Conservation (phyloP, 768 basidiomycete genomes). For the Psilocybe sp. region DNA sequence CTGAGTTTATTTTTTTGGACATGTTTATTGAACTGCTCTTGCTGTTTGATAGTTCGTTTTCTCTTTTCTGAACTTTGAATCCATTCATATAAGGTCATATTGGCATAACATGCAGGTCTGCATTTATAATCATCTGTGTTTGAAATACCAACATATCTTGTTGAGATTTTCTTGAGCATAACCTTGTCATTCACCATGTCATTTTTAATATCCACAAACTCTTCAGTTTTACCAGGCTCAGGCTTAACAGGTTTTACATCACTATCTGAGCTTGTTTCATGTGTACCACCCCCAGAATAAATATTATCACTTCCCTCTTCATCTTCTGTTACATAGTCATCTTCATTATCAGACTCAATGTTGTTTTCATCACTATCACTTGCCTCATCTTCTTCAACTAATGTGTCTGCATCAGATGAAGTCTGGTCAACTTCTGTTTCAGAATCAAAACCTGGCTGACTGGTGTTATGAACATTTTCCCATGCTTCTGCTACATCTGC, state of each 20-base stretch:
- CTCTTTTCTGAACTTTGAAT: constrained; percentile 11
- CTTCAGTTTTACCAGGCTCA: too few species aligned
- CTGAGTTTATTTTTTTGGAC: too few species aligned
- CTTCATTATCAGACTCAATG: neutral
- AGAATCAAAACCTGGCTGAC: neutral
- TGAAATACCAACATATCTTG: constrained; percentile 14
- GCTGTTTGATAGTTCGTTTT: constrained; percentile 3
- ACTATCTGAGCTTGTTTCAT: constrained; percentile 1
- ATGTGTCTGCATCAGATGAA: neutral
- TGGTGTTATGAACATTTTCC: neutral
- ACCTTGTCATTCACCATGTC: constrained; percentile 5
- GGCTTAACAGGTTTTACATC: too few species aligned
- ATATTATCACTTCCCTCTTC: neutral
- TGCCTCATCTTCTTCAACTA: neutral
- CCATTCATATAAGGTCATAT: constrained; percentile 24
- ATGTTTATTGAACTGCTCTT: neutral
- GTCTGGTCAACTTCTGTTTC: neutral
- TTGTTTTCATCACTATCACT: neutral
- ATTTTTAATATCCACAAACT: too few species aligned
- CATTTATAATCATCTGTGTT: constrained; percentile 25
- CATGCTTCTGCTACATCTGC: constrained; percentile 11
- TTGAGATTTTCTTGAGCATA: constrained; percentile 5
- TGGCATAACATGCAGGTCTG: constrained; percentile 12
- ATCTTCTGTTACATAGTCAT: neutral
- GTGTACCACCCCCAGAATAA: neutral